Evolutionary conservation across 352 stramenopile species (phyloP).

Genomic region (Aphanomyces invadans): DNA sequence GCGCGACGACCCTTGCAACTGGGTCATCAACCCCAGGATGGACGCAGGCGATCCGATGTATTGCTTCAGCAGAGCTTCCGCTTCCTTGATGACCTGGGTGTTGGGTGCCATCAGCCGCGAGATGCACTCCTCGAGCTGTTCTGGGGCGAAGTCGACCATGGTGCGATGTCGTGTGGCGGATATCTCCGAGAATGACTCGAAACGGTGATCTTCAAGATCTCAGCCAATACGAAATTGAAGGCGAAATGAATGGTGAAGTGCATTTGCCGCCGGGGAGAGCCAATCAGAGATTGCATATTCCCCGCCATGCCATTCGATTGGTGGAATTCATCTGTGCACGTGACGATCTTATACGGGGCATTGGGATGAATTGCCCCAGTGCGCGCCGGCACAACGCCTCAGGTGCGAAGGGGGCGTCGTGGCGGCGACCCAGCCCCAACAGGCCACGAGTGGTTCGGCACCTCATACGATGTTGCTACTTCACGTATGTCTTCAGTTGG

Average conservation of each 20-base stretch:
- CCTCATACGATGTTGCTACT: too few species aligned
- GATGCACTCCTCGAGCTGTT: slow-evolving; percentile 80
- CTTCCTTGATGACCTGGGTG: slow-evolving; percentile 93
- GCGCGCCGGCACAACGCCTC: too few species aligned
- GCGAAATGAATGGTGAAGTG: slow-evolving; percentile 24
- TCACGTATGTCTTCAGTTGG: too few species aligned
- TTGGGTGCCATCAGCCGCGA: slow-evolving; percentile 90
- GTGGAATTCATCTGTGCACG: neutral
- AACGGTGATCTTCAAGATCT: neutral
- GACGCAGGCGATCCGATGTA: slow-evolving; percentile 87
- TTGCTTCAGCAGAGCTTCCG: slow-evolving; percentile 87
- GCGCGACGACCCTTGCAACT: slow-evolving; percentile 74
- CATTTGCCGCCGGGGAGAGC: neutral
- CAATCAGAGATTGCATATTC: neutral
- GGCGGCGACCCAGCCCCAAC: too few species aligned
- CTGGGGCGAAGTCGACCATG: slow-evolving; percentile 57
- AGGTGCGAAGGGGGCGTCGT: too few species aligned
- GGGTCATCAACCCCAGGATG: slow-evolving; percentile 84
- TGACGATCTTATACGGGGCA: too few species aligned
- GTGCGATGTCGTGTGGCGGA: neutral
- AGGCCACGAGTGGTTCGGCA: too few species aligned
- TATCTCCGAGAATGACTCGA: slow-evolving; percentile 24
- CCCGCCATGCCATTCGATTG: neutral
- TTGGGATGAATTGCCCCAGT: neutral
- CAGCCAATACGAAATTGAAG: slow-evolving; percentile 13